These are phyloP conservation scores for Podaxis rugospora DNA, from an alignment of 768 basidiomycete species.

Conservation along the genomic window DNA sequence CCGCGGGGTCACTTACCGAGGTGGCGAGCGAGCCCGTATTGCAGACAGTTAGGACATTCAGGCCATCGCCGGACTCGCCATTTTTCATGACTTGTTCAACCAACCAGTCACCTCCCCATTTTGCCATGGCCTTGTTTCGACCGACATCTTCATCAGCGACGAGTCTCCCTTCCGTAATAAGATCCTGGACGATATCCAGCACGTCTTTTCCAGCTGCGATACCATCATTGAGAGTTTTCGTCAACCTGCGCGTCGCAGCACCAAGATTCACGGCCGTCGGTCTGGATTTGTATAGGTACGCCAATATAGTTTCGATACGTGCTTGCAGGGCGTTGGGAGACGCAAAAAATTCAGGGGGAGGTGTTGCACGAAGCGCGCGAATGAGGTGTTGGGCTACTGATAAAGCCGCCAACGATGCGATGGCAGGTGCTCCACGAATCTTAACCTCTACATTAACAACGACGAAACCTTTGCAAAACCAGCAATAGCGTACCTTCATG, in stretches of 20 bases:
- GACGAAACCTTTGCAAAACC: neutral
- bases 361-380: slow-evolving; percentile 40
- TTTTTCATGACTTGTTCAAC: slow-evolving; percentile 40
- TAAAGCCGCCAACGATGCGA: slow-evolving; percentile 87
- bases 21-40: slow-evolving; percentile 97
- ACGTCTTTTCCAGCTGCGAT: slow-evolving; percentile 40
- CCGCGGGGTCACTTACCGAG: slow-evolving; percentile 50
- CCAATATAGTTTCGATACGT: slow-evolving; percentile 56
- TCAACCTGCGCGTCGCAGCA: slow-evolving; percentile 74
- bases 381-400: slow-evolving; percentile 66
- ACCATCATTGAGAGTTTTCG: slow-evolving; percentile 39
- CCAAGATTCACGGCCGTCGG: slow-evolving; percentile 97
- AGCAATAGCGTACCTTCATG: slow-evolving; percentile 67
- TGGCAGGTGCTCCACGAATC: slow-evolving; percentile 90
- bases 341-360: slow-evolving; percentile 50
- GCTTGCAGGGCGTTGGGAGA: slow-evolving; percentile 47
- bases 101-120: slow-evolving; percentile 85
- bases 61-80: slow-evolving; percentile 32
- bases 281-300: slow-evolving; percentile 79
- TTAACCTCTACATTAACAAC: slow-evolving; percentile 8
- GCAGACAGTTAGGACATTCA: slow-evolving; percentile 91
- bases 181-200: slow-evolving; percentile 45
- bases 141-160: slow-evolving; percentile 88
- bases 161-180: slow-evolving; percentile 66
- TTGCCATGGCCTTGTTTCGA: slow-evolving; percentile 82